These are phyloP conservation scores for Cnidoscolus chayamansa DNA, from an alignment of 441 rosid genomes.

Conservation along the genomic window DNA sequence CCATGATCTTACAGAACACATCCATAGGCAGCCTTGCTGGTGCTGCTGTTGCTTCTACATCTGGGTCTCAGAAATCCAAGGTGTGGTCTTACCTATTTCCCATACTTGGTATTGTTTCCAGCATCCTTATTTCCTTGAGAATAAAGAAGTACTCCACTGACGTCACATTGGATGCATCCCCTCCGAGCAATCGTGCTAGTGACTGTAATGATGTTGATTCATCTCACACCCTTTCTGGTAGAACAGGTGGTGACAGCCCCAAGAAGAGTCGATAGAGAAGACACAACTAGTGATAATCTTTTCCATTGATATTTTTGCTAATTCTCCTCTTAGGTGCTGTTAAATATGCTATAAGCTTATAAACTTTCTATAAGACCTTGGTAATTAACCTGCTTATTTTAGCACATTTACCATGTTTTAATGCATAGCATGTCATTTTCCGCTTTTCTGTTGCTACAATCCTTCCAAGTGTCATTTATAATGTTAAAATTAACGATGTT, in stretches of 20 bases:
- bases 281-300: neutral
- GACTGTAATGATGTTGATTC: slow-evolving; percentile 28
- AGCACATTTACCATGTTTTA: neutral
- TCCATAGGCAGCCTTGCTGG: slow-evolving; percentile 93
- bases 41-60: slow-evolving; percentile 47
- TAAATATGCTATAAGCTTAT: neutral
- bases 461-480: no score
- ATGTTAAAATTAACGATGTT: no score
- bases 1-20: slow-evolving; percentile 92
- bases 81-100: slow-evolving; percentile 74
- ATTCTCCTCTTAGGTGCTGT: neutral
- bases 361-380: neutral
- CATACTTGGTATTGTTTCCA: slow-evolving; percentile 64
- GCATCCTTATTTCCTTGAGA: slow-evolving; percentile 71
- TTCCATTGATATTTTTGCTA: neutral
- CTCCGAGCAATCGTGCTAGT: slow-evolving; percentile 25
- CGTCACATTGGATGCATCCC: slow-evolving; percentile 36
- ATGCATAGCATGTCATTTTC: no score
- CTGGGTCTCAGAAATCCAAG: slow-evolving; percentile 46
- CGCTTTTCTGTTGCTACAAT: no score
- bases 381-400: neutral
- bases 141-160: slow-evolving; percentile 64
- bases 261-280: slow-evolving; percentile 35
- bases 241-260: slow-evolving; percentile 24
- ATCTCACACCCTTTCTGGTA: slow-evolving; percentile 24